phyloP scores from a whole-genome alignment of 345 rosid species.

The Eucalyptus pauciflora region DNA sequence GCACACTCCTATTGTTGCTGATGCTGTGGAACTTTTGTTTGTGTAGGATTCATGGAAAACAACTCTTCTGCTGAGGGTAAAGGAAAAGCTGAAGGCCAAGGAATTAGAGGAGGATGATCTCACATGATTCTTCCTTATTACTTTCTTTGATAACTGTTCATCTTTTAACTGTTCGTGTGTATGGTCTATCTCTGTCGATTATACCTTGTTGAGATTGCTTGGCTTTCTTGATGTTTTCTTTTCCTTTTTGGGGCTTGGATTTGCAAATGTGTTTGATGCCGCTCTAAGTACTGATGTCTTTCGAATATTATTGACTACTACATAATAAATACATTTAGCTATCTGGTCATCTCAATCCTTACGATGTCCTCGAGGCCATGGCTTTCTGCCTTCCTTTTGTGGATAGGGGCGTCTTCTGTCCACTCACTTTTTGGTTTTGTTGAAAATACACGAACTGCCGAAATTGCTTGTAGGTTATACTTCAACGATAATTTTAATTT shows the following conservation, averaged over 20 bases:
- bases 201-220: background rate
- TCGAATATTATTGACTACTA: background rate
- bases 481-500: background rate
- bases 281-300: background rate
- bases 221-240: background rate
- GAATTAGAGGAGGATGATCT: constrained; percentile 98
- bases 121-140: constrained; percentile 10
- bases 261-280: background rate
- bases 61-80: constrained; percentile 84
- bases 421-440: background rate
- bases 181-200: background rate
- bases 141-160: background rate
- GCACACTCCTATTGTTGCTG: background rate
- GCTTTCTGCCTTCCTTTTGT: background rate
- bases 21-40: background rate
- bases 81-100: constrained; percentile 92
- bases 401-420: background rate
- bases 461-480: background rate
- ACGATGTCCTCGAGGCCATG: background rate
- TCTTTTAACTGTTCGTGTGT: background rate
- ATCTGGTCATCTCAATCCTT: background rate
- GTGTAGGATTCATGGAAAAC: constrained; percentile 94
- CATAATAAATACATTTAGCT: background rate
- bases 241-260: background rate
- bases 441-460: background rate